Evolutionary conservation across 257 asterid species (phyloP), one percentile per base, ranked within the genome.

Genomic region (Solanum paucissectum): DNA sequence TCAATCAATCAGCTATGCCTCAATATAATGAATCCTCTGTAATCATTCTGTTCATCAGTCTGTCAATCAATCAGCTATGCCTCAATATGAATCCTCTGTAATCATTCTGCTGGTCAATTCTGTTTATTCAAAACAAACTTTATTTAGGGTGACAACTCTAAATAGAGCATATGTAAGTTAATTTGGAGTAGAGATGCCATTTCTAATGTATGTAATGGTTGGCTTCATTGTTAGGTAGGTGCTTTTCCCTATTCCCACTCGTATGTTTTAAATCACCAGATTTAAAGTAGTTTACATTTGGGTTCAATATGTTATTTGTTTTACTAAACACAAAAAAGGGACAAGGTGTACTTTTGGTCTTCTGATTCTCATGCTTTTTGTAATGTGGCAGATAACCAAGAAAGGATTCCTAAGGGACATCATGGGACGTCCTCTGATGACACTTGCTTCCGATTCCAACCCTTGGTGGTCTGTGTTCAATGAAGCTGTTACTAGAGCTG

Each of bases 391-490:
- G 98, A 90, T 97, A 32, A 90, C 92, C 0, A 94, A 92, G 90
- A 95, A 97, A 82, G 99, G 99, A 38, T 91, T 90, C 37, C 88
- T 95, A 38, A 85, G 95, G 89, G 99, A 97, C 92, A 44, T 83
- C 88, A 66, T 6, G 87, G 98, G 98, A 29, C 94, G 90, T 20
- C 98, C 95, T 73, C 88, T 97, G 86, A n/a, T 94, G 93, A 95
- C 99, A 42, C 92, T 92, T 21, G 90, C 98, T 14, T 88, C 96
- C 69, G 94, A 92, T 79, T 93, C 99, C 58, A 97, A 97, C 52
- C 96, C 98, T 13, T 97, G 99, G 99, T 97, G 99, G 99, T 69
- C 93, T 16, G 85, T 95, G 55, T 95, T 97, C 84, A 85, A 91
- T 92, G 92, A 93, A 89, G 98, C 98, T 86, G 89, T 97, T 86